A percentile compares a stretch with the other conserved stretches of the same genome.
Conservation (phyloP, 352 stramenopile genomes). For the Phytophthora hybrid region DNA sequence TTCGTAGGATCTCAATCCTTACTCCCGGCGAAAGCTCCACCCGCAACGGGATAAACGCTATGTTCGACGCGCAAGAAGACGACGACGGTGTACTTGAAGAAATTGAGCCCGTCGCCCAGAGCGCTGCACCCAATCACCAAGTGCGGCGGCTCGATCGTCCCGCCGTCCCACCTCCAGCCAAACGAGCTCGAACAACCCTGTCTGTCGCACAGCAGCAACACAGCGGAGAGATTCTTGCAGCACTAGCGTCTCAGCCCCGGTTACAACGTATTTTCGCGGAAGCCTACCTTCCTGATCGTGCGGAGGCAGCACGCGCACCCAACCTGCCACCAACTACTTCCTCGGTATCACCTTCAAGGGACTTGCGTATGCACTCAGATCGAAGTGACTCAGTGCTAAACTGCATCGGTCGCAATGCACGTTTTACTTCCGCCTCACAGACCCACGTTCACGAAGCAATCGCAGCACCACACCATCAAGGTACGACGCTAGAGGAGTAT, state of each 20-base stretch:
- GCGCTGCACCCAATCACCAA: background rate
- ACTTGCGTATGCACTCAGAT: background rate
- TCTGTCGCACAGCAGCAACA: constrained; percentile 5
- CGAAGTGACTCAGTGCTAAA: background rate
- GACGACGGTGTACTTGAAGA: background rate
- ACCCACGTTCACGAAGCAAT: background rate
- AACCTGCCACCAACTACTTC: background rate
- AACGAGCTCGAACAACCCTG: background rate
- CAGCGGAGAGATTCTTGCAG: constrained; percentile 2
- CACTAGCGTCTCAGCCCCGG: background rate
- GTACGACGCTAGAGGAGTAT: constrained; percentile 1
- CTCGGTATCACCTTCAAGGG: background rate
- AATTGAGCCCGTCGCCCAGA: background rate
- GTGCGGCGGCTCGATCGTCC: background rate
- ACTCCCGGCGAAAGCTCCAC: no score
- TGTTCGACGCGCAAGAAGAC: background rate
- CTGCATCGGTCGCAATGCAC: background rate
- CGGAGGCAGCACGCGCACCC: background rate
- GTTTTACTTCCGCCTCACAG: background rate
- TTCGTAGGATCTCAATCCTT: no score
- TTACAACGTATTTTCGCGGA: constrained; percentile 4
- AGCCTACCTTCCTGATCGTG: background rate
- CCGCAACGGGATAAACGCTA: background rate
- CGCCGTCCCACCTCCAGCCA: background rate
- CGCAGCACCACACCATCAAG: constrained; percentile 6